Percentiles rank a stretch among this genome's conserved stretches.
Evolutionary conservation across 345 rosid species (phyloP).

Genomic region (Populus davidiana): DNA sequence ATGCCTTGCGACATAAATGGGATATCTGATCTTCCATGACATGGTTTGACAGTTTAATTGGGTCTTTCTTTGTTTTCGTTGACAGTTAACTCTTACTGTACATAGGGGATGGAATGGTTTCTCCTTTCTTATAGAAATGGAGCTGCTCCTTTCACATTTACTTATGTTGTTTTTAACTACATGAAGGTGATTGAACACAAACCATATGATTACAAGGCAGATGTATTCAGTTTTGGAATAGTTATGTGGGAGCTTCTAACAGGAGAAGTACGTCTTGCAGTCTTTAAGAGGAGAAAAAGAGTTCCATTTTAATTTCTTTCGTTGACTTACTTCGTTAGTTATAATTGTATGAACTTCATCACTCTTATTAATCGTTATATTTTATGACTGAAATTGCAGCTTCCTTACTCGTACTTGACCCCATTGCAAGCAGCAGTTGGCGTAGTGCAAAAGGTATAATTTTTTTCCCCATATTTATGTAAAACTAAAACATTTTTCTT

Average conservation of each 20-base stretch:
- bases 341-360: background rate
- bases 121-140: background rate
- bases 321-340: background rate
- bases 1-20: conserved; percentile 3
- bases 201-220: conserved; percentile 87
- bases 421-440: conserved; percentile 94
- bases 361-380: background rate
- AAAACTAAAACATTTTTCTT: background rate
- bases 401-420: conserved; percentile 69
- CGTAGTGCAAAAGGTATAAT: conserved; percentile 79
- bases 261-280: conserved; percentile 60
- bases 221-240: conserved; percentile 86
- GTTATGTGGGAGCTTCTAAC: conserved; percentile 91
- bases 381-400: conserved; percentile 39
- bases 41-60: background rate
- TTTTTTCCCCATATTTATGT: background rate
- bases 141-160: background rate
- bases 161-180: conserved; percentile 13
- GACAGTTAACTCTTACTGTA: too few relatives aligned
- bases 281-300: background rate
- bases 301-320: background rate
- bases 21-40: conserved; percentile 13
- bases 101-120: too few relatives aligned
- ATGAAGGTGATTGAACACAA: conserved; percentile 91
- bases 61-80: background rate